These are phyloP conservation scores for Eucalyptus leucophloia DNA, from an alignment of 345 rosid species.

Conservation along the genomic window DNA sequence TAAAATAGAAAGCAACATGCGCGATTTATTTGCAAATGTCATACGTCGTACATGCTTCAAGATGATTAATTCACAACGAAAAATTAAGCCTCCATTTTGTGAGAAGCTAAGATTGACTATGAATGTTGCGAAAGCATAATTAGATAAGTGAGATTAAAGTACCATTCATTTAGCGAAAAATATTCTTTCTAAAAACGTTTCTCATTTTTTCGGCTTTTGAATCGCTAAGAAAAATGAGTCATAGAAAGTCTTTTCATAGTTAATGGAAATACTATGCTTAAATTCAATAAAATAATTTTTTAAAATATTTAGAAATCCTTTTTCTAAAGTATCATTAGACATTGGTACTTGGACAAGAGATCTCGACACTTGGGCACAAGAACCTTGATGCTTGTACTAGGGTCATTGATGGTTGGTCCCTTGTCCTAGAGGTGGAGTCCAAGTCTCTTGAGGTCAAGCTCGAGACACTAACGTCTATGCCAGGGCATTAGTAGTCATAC, in stretches of 20 bases:
- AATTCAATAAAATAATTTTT: neutral
- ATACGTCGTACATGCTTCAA: neutral
- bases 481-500: neutral
- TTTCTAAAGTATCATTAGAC: neutral
- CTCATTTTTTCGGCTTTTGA: neutral
- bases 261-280: neutral
- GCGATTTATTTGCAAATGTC: neutral
- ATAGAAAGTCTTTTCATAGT: neutral
- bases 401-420: neutral
- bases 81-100: neutral
- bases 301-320: neutral
- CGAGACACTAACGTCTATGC: neutral
- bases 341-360: neutral
- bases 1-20: neutral
- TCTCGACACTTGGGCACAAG: neutral
- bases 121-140: neutral
- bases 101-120: neutral
- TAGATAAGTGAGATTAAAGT: neutral
- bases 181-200: neutral
- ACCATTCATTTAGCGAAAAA: neutral
- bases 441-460: neutral
- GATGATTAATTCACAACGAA: neutral
- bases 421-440: neutral
- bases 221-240: neutral
- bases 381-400: fast-evolving